Evolutionary conservation across 139 green algal species (phyloP).

Genomic region (Dunaliella sp.): DNA sequence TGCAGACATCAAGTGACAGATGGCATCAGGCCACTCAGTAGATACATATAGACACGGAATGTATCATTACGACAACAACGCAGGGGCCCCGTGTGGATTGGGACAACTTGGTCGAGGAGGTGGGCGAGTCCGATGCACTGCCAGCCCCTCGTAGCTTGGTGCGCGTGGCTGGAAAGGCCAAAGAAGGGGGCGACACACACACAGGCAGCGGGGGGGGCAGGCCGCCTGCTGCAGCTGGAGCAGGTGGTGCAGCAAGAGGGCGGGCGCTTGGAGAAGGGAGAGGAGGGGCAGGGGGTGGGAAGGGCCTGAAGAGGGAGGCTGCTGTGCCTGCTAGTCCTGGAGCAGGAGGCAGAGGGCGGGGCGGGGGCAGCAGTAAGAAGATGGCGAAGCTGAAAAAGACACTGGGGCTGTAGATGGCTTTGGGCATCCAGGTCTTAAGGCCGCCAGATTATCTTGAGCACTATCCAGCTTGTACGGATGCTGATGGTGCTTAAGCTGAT

Average conservation of each 20-base stretch:
- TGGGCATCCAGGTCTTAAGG: no score
- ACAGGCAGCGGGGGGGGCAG: neutral
- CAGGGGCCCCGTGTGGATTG: neutral
- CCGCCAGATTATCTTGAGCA: no score
- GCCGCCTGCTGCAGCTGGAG: neutral
- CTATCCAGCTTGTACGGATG: no score
- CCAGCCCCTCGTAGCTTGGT: neutral
- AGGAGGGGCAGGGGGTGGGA: neutral
- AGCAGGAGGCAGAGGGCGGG: neutral
- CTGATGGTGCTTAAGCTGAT: no score
- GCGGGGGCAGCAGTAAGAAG: neutral
- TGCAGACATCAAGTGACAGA: no score
- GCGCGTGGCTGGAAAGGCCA: neutral
- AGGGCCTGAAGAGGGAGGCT: neutral
- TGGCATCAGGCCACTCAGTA: no score
- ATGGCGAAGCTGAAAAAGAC: neutral
- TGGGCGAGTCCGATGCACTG: neutral
- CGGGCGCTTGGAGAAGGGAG: neutral
- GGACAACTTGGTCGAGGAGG: neutral
- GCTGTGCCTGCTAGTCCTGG: neutral
- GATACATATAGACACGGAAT: no score
- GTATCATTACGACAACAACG: no score
- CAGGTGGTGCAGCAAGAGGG: neutral
- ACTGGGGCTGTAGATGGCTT: neutral
- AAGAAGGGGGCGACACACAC: neutral